A percentile compares a stretch with the other conserved stretches of the same genome.
Evolutionary conservation across 1,284 basidiomycete species (phyloP).

Genomic region (Boletus calvinii): DNA sequence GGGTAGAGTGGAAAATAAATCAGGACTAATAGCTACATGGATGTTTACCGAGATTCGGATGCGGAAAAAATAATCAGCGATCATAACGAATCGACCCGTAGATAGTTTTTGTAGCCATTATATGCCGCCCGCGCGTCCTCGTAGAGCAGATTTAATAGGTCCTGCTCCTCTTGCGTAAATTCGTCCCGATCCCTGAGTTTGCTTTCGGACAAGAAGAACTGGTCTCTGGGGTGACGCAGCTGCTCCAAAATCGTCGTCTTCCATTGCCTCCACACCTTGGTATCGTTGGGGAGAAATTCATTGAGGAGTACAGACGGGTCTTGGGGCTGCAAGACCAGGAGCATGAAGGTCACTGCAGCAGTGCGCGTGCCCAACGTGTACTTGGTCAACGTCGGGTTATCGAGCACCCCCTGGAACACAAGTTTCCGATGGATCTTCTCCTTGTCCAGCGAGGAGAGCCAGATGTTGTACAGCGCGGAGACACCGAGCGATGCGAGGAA

Average conservation of each 20-base stretch:
- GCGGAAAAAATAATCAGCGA: background rate
- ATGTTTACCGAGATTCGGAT: background rate
- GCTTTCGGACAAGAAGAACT: no score
- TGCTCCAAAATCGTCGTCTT: conserved; percentile 1
- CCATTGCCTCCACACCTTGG: conserved; percentile 19
- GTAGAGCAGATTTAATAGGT: no score
- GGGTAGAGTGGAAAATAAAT: no score
- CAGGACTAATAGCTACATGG: no score
- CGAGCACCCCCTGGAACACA: conserved; percentile 16
- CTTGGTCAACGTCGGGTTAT: conserved; percentile 11
- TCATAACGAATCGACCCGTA: no score
- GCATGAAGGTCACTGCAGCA: conserved; percentile 22
- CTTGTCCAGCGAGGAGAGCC: conserved; percentile 23
- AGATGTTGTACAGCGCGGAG: conserved; percentile 23
- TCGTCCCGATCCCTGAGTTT: no score
- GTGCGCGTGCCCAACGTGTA: conserved; percentile 26
- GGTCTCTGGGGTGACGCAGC: no score
- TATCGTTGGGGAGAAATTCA: conserved; percentile 22
- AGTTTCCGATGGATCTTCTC: conserved; percentile 20
- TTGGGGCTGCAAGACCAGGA: conserved; percentile 16
- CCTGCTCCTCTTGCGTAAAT: no score
- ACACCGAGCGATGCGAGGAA: conserved; percentile 25
- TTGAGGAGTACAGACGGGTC: conserved; percentile 15
- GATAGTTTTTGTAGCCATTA: no score
- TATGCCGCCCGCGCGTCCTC: no score